A percentile compares a stretch with the other conserved stretches of the same genome.
Evolutionary conservation across 108 stramenopile genomes (phyloP).

Genomic region (Pseudonitzschia pungens): DNA sequence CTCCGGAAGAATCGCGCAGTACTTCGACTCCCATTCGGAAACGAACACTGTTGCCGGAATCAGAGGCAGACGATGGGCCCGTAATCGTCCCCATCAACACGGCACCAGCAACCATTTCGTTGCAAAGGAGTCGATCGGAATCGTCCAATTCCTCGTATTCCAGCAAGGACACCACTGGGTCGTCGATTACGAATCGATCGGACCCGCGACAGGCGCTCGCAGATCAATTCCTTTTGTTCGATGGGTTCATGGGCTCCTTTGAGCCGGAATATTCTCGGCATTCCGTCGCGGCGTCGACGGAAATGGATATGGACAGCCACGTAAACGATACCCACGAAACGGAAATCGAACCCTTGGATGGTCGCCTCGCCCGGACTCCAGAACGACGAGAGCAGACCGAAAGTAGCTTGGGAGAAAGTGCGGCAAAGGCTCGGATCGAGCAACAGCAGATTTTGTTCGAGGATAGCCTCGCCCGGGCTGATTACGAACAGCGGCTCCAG

Average conservation of each 20-base stretch:
- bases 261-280: slow-evolving; percentile 1
- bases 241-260: slow-evolving; percentile 1
- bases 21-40: neutral
- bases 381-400: neutral
- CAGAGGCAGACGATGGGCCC: neutral
- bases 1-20: neutral
- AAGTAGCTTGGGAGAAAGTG: neutral
- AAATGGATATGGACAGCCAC: neutral
- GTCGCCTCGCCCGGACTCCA: neutral
- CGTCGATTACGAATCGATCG: neutral
- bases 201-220: neutral
- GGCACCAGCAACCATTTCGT: neutral
- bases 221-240: slow-evolving; percentile 13
- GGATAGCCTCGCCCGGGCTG: slow-evolving; percentile 14
- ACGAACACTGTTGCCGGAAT: neutral
- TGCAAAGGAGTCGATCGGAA: neutral
- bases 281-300: neutral
- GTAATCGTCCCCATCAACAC: neutral
- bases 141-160: neutral
- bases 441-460: slow-evolving; percentile 10
- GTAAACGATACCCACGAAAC: neutral
- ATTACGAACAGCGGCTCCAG: slow-evolving; percentile 30
- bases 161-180: slow-evolving; percentile 5
- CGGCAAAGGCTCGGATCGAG: neutral
- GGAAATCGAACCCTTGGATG: neutral